phyloP scores from a whole-genome alignment of 2,329 filamentous ascomycete genomes.

The Pseudocercospora eumusae region DNA sequence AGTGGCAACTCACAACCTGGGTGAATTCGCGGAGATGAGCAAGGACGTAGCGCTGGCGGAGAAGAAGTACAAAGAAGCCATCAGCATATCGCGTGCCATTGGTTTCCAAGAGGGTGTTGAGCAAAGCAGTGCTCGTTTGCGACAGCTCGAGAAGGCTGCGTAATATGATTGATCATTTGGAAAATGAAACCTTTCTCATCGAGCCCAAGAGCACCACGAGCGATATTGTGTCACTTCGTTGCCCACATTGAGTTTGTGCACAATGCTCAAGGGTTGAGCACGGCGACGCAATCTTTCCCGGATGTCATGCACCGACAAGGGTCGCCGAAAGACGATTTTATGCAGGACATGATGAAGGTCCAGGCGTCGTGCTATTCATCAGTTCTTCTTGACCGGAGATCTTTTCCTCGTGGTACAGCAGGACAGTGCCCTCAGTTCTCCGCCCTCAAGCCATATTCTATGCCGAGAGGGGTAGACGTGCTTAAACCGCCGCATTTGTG shows the following conservation, averaged over 20 bases:
- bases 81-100: slow-evolving; percentile 56
- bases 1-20: slow-evolving; percentile 82
- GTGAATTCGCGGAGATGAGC: slow-evolving; percentile 76
- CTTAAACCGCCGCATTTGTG: too few species aligned
- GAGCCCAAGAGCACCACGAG: neutral
- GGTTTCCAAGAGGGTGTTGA: slow-evolving; percentile 50
- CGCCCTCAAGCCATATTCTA: too few species aligned
- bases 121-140: slow-evolving; percentile 46
- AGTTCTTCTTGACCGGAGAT: neutral
- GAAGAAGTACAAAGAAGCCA: slow-evolving; percentile 68
- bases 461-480: too few species aligned
- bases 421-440: neutral
- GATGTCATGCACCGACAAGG: neutral
- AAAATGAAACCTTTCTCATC: neutral
- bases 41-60: slow-evolving; percentile 66
- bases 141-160: slow-evolving; percentile 35
- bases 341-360: neutral
- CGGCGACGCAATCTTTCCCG: neutral
- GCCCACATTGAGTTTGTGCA: slow-evolving; percentile 1
- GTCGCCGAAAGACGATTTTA: neutral
- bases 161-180: slow-evolving; percentile 1
- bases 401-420: neutral
- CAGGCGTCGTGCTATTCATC: neutral
- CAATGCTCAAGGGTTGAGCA: neutral
- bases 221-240: neutral